Base-by-base conservation (phyloP, 768 basidiomycete genomes). In the Calocybe gangraenosa region DNA sequence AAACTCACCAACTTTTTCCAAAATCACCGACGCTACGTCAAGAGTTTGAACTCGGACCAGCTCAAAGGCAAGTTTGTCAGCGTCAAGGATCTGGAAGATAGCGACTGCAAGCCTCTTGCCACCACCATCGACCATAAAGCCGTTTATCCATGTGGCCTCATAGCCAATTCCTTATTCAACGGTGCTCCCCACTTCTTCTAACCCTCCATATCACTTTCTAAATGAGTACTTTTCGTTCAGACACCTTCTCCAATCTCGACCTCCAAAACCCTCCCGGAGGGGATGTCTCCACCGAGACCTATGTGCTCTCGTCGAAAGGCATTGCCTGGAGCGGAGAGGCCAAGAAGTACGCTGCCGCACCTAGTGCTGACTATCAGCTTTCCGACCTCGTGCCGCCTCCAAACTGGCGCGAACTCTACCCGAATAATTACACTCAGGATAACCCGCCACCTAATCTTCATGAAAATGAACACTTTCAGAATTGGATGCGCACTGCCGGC, bases 401-500 rank as follows among this genome's bases (percentile, higher is more conserved):
- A 4, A 97, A 96, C 65, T 99, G 96, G 96, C 63, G 54, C 1
- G 58, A 63, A 23, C 75, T 75, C 44, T 97, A 73, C 68, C 91
- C 92, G 1, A 62, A 86, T 49, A 76, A 76, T 45, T 97, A 96
- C 57, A 81, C 80, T 3, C 60, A 66, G 1, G 64, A 65, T 3
- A 79, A 73, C 50, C 78, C 77, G 13, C 82, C 84, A 15, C 94
- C 92, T 1, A 69, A 96, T 59, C 70, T 98, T 28, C 68, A 71
- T 42, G 53, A 55, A 2, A 84, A 98, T 58, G 89, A 97, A 64
- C 93, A 89, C 57, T 98, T 99, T 73, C 95, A 98, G 66, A 94
- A 95, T 61, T 99, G 96, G 96, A 99, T 99, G 96, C 81, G 95
- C 47, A 96, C 94, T 2, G 92, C 96, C 0, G 96, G 95, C 10